phyloP scores from a whole-genome alignment of 192 early-diverging fungal species.

The Thamnidium elegans region DNA sequence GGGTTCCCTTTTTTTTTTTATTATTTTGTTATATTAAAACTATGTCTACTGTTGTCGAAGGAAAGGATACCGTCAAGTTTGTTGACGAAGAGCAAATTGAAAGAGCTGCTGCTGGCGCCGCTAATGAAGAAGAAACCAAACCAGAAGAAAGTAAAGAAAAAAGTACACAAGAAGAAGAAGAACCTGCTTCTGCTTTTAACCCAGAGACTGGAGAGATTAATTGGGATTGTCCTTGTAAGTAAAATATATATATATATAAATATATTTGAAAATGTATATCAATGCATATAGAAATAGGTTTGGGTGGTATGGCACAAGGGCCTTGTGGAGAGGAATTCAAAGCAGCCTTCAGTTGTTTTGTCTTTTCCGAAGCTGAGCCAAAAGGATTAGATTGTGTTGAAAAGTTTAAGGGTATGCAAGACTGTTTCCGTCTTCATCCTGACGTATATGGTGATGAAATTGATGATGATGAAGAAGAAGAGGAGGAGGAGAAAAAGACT shows the following conservation, averaged over 20 bases:
- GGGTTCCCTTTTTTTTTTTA: constrained; percentile 11
- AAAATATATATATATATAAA: not conserved
- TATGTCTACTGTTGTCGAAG: constrained; percentile 23
- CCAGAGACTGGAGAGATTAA: constrained; percentile 89
- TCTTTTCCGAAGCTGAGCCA: constrained; percentile 88
- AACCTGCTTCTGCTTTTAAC: constrained; percentile 53
- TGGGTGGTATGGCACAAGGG: constrained; percentile 91
- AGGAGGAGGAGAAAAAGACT: constrained; percentile 50
- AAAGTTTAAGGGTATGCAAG: constrained; percentile 91
- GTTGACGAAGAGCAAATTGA: constrained; percentile 28
- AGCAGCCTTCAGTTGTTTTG: constrained; percentile 95
- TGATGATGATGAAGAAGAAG: constrained; percentile 70
- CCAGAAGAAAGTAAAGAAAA: constrained; percentile 6
- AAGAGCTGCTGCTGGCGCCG: constrained; percentile 1
- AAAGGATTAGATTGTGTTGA: constrained; percentile 98
- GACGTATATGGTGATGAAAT: constrained; percentile 85
- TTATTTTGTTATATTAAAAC: constrained; percentile 1
- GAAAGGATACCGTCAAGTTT: constrained; percentile 37
- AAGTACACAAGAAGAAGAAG: constrained; percentile 9
- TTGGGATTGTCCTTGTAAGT: constrained; percentile 91
- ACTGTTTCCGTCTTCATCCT: constrained; percentile 86
- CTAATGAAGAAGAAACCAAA: not conserved
- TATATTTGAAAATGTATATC: not conserved
- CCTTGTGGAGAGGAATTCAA: constrained; percentile 98
- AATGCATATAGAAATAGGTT: constrained; percentile 17